Conservation (phyloP, 495 filamentous ascomycete genomes). For the Clohesyomyces aquaticus region DNA sequence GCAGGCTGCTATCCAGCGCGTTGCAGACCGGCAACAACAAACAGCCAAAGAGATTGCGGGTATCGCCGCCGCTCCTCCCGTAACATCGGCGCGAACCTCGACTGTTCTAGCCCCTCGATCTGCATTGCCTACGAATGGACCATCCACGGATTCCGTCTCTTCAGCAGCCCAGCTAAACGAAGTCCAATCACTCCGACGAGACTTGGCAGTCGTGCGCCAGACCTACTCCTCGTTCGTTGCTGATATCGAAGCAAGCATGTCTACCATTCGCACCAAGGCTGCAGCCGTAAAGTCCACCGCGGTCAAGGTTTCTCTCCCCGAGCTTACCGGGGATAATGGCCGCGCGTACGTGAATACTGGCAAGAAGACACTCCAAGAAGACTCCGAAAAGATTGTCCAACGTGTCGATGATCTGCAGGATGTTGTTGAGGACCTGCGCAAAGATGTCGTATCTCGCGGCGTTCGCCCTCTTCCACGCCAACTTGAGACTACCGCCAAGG, state of each 20-base stretch:
- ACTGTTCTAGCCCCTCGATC: slow-evolving; percentile 26
- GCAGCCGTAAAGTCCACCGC: slow-evolving; percentile 75
- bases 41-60: slow-evolving; percentile 88
- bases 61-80: slow-evolving; percentile 68
- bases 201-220: slow-evolving; percentile 89
- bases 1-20: slow-evolving; percentile 73
- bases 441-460: slow-evolving; percentile 92
- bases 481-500: slow-evolving; percentile 83
- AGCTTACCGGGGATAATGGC: slow-evolving; percentile 70
- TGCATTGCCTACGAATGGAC: slow-evolving; percentile 11
- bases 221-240: slow-evolving; percentile 89
- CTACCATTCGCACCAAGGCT: slow-evolving; percentile 76
- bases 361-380: slow-evolving; percentile 79
- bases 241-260: slow-evolving; percentile 87
- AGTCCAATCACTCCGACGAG: slow-evolving; percentile 80
- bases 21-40: slow-evolving; percentile 91
- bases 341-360: slow-evolving; percentile 81
- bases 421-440: slow-evolving; percentile 92
- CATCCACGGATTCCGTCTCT: slow-evolving; percentile 27
- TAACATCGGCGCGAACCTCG: slow-evolving; percentile 41
- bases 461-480: slow-evolving; percentile 91
- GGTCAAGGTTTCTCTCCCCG: slow-evolving; percentile 64
- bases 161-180: slow-evolving; percentile 64
- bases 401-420: slow-evolving; percentile 97
- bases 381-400: slow-evolving; percentile 84